A percentile compares a stretch with the other conserved stretches of the same genome.
Conservation (phyloP, 331 rosid genomes). For the Malus hybrid region DNA sequence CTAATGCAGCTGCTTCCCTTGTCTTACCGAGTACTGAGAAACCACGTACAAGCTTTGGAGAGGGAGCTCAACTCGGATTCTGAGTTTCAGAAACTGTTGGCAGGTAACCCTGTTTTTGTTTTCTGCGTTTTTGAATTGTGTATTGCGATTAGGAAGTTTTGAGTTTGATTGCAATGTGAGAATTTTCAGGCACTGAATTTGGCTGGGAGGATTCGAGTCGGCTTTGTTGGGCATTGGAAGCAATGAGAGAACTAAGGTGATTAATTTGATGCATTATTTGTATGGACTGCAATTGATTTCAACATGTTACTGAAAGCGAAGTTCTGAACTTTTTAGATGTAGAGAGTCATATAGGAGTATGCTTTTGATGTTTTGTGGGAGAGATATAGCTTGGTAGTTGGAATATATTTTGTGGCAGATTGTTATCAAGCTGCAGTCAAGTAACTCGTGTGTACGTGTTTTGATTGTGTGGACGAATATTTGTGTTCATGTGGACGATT, state of each 20-base stretch:
- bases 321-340: not conserved
- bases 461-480: not conserved
- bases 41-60: slow-evolving; percentile 6
- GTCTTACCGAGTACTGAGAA: slow-evolving; percentile 4
- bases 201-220: not conserved
- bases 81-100: slow-evolving; percentile 1
- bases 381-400: not conserved
- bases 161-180: not conserved
- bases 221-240: slow-evolving; percentile 17
- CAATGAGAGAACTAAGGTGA: slow-evolving; percentile 10
- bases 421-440: slow-evolving; percentile 13
- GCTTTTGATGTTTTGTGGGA: not conserved
- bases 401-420: slow-evolving; percentile 1
- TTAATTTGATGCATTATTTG: not conserved
- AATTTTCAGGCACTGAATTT: not conserved
- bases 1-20: slow-evolving; percentile 10
- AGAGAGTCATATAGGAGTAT: not conserved
- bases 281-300: not conserved
- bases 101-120: slow-evolving; percentile 2
- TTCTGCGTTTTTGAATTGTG: not conserved
- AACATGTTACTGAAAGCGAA: not conserved
- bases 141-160: not conserved
- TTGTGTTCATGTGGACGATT: not conserved
- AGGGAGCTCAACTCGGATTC: slow-evolving; percentile 6
- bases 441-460: not conserved